Percentiles rank a stretch among this genome's conserved stretches.
Conservation (phyloP, 2,329 filamentous ascomycete species). For the Verticillium isaacii region DNA sequence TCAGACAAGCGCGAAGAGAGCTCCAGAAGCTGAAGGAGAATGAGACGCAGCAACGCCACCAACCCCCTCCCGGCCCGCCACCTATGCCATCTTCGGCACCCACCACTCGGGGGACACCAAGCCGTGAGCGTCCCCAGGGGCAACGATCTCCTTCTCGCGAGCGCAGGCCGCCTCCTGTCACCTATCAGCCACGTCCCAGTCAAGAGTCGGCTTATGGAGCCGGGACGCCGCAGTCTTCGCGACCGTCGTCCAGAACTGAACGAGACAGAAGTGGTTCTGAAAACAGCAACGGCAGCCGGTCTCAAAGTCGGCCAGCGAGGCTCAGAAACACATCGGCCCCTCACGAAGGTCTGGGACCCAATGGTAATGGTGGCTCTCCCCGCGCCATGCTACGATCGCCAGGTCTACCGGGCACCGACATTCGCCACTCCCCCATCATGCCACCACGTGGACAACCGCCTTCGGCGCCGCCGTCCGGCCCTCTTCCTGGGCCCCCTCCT, state of each 20-base stretch:
- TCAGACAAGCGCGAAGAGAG: conserved; percentile 53
- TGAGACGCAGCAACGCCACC: conserved; percentile 40
- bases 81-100: background rate
- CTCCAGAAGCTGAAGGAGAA: conserved; percentile 51
- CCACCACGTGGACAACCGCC: conserved; percentile 34
- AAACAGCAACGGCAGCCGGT: conserved; percentile 39
- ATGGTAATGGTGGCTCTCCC: conserved; percentile 17
- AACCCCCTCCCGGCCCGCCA: conserved; percentile 13
- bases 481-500: conserved; percentile 12
- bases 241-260: conserved; percentile 29
- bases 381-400: conserved; percentile 35
- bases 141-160: conserved; percentile 38
- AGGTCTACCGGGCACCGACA: conserved; percentile 43
- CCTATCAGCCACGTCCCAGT: conserved; percentile 33
- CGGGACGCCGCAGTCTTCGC: conserved; percentile 7
- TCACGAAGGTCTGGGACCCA: conserved; percentile 10
- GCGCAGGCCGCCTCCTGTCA: conserved; percentile 36
- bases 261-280: conserved; percentile 53
- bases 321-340: conserved; percentile 21
- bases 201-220: background rate
- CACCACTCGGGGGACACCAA: conserved; percentile 10
- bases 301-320: conserved; percentile 29
- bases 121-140: conserved; percentile 17
- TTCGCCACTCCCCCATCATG: conserved; percentile 42
- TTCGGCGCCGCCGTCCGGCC: conserved; percentile 10